Evolutionary conservation across 148 eudicot species (phyloP).

Genomic region (Suaeda aralocaspica): DNA sequence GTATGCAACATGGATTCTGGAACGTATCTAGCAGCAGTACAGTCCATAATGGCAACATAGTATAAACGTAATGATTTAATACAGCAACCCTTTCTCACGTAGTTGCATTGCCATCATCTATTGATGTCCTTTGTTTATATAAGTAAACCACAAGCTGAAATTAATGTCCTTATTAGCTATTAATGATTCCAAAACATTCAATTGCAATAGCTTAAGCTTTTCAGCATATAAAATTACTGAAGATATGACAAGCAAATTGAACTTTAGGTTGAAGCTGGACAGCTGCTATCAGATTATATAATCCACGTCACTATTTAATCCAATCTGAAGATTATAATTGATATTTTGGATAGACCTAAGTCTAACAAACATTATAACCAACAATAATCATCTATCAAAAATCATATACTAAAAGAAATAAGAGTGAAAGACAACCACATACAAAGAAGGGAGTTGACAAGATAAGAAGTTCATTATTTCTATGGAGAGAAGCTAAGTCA

Average conservation of each 20-base stretch:
- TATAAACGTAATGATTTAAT: not conserved
- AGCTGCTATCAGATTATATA: not conserved
- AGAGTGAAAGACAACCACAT: no score
- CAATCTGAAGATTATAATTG: not conserved
- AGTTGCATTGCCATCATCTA: not conserved
- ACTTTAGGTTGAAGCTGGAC: not conserved
- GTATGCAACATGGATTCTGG: not conserved
- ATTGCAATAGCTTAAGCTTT: not conserved
- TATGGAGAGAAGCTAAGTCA: not conserved
- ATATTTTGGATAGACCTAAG: no score
- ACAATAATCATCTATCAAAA: no score
- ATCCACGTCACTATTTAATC: not conserved
- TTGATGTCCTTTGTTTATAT: not conserved
- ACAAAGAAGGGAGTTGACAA: not conserved
- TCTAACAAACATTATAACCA: no score
- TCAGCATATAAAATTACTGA: not conserved
- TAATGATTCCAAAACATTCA: constrained; percentile 7
- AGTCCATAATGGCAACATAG: not conserved
- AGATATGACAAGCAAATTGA: not conserved
- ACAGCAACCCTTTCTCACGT: not conserved
- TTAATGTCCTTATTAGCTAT: not conserved
- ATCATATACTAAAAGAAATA: no score
- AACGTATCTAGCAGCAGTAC: not conserved
- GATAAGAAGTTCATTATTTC: not conserved
- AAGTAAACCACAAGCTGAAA: not conserved